phyloP scores from a whole-genome alignment of 2,329 filamentous ascomycete species.

The Akanthomyces uredinophilus region DNA sequence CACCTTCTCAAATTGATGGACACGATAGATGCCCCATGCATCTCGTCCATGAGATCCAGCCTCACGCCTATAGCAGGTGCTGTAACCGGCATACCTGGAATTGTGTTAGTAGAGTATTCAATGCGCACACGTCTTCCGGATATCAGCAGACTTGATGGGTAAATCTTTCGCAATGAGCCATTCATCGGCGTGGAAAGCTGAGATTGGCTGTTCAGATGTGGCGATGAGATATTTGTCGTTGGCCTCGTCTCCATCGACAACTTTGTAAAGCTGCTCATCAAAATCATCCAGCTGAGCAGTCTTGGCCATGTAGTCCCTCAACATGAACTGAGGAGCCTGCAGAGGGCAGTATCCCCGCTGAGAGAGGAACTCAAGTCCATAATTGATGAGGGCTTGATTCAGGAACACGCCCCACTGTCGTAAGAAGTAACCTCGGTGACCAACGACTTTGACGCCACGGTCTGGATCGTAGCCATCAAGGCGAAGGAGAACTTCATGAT shows the following conservation, averaged over 20 bases:
- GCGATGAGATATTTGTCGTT: conserved; percentile 79
- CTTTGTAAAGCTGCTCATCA: conserved; percentile 97
- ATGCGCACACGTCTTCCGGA: neutral
- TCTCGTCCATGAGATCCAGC: conserved; percentile 82
- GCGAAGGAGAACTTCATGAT: conserved; percentile 87
- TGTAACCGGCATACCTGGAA: conserved; percentile 84
- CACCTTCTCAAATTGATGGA: conserved; percentile 96
- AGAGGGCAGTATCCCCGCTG: conserved; percentile 75
- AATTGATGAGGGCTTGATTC: conserved; percentile 91
- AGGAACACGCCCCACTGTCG: conserved; percentile 85
- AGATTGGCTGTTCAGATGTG: conserved; percentile 92
- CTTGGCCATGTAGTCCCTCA: conserved; percentile 94
- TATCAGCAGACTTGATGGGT: conserved; percentile 65
- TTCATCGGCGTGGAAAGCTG: conserved; percentile 85
- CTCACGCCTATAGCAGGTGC: conserved; percentile 92
- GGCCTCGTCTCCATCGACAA: conserved; percentile 78
- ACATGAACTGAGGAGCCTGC: conserved; percentile 90
- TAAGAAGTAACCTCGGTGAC: conserved; percentile 90
- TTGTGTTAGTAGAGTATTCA: neutral
- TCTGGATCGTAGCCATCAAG: conserved; percentile 91
- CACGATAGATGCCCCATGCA: conserved; percentile 96
- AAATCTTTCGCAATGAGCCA: conserved; percentile 83
- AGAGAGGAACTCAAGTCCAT: conserved; percentile 84
- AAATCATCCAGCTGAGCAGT: conserved; percentile 96
- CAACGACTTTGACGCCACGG: conserved; percentile 87